phyloP scores from a whole-genome alignment of 2,329 filamentous ascomycete species.

The Periconia digitata region DNA sequence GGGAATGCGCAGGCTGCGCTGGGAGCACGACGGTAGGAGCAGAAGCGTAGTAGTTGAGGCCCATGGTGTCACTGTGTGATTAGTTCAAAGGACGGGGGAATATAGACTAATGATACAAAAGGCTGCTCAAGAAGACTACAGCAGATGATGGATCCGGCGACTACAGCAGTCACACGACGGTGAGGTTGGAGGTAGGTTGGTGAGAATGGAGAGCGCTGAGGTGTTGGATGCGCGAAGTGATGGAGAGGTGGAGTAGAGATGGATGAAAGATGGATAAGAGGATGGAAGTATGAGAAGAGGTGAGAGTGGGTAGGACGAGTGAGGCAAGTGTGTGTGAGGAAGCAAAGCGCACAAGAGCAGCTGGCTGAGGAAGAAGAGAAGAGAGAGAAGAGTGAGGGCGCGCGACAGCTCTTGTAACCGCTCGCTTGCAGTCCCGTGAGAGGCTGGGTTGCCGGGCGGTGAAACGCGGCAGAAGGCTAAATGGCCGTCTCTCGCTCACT shows the following conservation, averaged over 20 bases:
- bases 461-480: slow-evolving; percentile 23
- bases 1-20: slow-evolving; percentile 42
- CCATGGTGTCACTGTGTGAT: slow-evolving; percentile 46
- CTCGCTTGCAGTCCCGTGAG: slow-evolving; percentile 35
- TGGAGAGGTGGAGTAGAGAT: slow-evolving; percentile 10
- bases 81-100: slow-evolving; percentile 38
- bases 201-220: slow-evolving; percentile 12
- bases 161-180: slow-evolving; percentile 19
- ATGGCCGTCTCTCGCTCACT: slow-evolving; percentile 3
- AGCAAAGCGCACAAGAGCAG: slow-evolving; percentile 18
- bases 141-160: slow-evolving; percentile 33
- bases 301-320: slow-evolving; percentile 18
- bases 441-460: slow-evolving; percentile 31
- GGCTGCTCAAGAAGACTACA: slow-evolving; percentile 24
- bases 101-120: slow-evolving; percentile 35
- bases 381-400: slow-evolving; percentile 36
- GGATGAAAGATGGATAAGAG: slow-evolving; percentile 14
- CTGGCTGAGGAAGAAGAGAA: slow-evolving; percentile 35
- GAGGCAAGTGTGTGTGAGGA: slow-evolving; percentile 11
- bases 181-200: slow-evolving; percentile 24
- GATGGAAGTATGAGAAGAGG: slow-evolving; percentile 15
- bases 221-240: slow-evolving; percentile 17
- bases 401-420: slow-evolving; percentile 39
- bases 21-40: slow-evolving; percentile 52
- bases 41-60: slow-evolving; percentile 50